These are phyloP conservation scores for Exobasidium cylindrosporum DNA, from an alignment of 1,284 basidiomycete genomes.

Conservation along the genomic window DNA sequence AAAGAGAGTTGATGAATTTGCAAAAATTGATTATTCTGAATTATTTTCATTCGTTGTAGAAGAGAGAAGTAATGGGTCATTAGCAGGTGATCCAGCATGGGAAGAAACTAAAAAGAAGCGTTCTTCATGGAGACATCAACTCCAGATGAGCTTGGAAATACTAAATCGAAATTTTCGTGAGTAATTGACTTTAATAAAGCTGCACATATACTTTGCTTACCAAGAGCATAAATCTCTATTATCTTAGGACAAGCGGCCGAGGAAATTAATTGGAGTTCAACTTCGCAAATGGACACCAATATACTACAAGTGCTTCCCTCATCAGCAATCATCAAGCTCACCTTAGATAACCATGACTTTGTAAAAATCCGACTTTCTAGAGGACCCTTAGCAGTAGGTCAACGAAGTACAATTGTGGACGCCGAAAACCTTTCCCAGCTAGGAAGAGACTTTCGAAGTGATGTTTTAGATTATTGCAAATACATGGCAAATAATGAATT, in stretches of 20 bases:
- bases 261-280: neutral
- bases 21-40: slow-evolving; percentile 5
- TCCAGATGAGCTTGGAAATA: neutral
- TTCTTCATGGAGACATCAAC: neutral
- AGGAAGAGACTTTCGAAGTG: neutral
- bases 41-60: neutral
- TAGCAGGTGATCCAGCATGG: slow-evolving; percentile 9
- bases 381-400: neutral
- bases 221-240: too few species aligned
- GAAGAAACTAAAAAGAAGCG: neutral
- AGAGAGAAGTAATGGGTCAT: neutral
- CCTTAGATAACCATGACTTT: neutral
- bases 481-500: neutral
- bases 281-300: neutral
- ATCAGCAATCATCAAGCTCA: neutral
- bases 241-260: neutral
- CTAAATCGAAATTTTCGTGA: neutral
- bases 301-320: neutral
- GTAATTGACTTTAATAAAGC: too few species aligned
- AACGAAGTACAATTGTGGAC: neutral
- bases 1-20: neutral
- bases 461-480: neutral
- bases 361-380: neutral
- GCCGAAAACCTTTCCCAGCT: neutral
- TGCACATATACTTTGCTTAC: too few species aligned